Conservation (phyloP, 306 rosid species). For the Casuarina cunninghamiana region DNA sequence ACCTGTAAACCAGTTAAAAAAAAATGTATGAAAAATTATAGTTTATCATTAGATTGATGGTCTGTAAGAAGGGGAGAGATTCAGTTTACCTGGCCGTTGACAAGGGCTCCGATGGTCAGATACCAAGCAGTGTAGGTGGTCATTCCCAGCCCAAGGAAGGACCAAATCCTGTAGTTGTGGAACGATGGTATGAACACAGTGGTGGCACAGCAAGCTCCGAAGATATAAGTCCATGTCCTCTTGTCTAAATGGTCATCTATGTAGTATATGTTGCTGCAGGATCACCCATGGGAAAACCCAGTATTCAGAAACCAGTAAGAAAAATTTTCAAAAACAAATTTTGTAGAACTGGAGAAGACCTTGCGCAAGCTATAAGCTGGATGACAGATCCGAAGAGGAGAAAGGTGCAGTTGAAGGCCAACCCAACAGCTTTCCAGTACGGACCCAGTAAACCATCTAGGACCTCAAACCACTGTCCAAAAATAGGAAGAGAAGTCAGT, state of each 20-base stretch:
- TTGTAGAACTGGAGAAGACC: slow-evolving; percentile 36
- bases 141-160: slow-evolving; percentile 97
- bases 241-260: slow-evolving; percentile 85
- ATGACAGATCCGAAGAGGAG: slow-evolving; percentile 94
- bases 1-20: slow-evolving; percentile 39
- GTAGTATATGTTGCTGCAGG: slow-evolving; percentile 80
- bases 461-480: slow-evolving; percentile 88
- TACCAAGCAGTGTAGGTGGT: slow-evolving; percentile 98
- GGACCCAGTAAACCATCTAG: slow-evolving; percentile 92
- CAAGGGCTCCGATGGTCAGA: slow-evolving; percentile 72
- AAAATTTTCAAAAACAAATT: slow-evolving; percentile 6
- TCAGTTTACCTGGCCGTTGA: slow-evolving; percentile 76
- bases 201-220: slow-evolving; percentile 97
- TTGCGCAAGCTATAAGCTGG: slow-evolving; percentile 97
- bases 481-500: background rate
- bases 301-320: background rate
- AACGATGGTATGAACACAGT: slow-evolving; percentile 94
- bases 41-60: background rate
- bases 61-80: background rate
- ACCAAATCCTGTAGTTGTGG: slow-evolving; percentile 95
- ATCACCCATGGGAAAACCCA: background rate
- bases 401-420: slow-evolving; percentile 93
- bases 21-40: background rate
- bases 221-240: slow-evolving; percentile 94
- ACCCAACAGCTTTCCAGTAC: slow-evolving; percentile 81